Evolutionary conservation across 306 rosid genomes (phyloP).

Genomic region (Vachellia pachyceras): DNA sequence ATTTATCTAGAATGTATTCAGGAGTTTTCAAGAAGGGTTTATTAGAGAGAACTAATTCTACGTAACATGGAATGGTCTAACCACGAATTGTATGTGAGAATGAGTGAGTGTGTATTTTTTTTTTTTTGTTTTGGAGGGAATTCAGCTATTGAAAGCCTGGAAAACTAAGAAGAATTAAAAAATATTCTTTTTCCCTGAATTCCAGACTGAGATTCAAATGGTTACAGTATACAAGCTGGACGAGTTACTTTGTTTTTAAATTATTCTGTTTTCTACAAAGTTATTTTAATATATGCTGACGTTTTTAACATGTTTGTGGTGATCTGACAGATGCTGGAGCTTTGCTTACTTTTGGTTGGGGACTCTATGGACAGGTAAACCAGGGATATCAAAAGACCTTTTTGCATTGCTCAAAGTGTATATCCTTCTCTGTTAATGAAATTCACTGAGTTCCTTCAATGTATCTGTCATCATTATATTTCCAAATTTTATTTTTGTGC

Average conservation of each 20-base stretch:
- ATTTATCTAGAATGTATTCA: neutral
- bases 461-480: neutral
- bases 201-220: slow-evolving; percentile 21
- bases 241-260: neutral
- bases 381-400: neutral
- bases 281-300: slow-evolving; percentile 12
- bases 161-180: neutral
- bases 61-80: neutral
- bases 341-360: slow-evolving; percentile 84
- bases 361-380: slow-evolving; percentile 86
- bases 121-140: neutral
- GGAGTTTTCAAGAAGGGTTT: neutral
- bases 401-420: neutral
- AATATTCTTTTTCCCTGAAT: neutral
- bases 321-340: slow-evolving; percentile 78
- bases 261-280: neutral
- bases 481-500: neutral
- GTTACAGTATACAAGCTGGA: neutral
- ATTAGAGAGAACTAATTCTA: slow-evolving; percentile 2
- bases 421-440: neutral
- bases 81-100: slow-evolving; percentile 4
- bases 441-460: neutral
- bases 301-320: slow-evolving; percentile 14
- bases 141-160: neutral
- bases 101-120: neutral